Conservation (phyloP, 345 rosid species). For the Erucastrum elatum region DNA sequence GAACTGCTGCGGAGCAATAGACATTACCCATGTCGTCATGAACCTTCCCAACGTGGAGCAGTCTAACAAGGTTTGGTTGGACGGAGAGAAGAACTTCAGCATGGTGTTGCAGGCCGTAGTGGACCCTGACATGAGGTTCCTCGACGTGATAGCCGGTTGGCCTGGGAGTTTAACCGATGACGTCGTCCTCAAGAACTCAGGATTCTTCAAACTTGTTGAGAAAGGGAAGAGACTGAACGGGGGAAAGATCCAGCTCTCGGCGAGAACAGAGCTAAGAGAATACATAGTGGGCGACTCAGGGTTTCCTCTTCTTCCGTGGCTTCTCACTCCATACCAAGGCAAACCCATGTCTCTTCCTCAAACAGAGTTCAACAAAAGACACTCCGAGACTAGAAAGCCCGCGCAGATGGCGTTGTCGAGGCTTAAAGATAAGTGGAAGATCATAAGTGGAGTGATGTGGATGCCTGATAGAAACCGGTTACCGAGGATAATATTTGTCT, state of each 20-base stretch:
- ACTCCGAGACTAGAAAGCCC: slow-evolving; percentile 48
- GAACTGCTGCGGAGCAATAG: slow-evolving; percentile 69
- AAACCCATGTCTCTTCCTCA: slow-evolving; percentile 47
- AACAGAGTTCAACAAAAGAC: slow-evolving; percentile 56
- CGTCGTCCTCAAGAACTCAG: slow-evolving; percentile 57
- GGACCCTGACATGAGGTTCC: slow-evolving; percentile 69
- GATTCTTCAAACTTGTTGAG: slow-evolving; percentile 58
- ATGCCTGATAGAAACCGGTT: slow-evolving; percentile 66
- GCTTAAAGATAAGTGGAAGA: slow-evolving; percentile 82
- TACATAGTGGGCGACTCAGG: slow-evolving; percentile 61
- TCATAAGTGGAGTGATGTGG: slow-evolving; percentile 73
- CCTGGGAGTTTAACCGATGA: slow-evolving; percentile 72
- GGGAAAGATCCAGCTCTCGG: slow-evolving; percentile 45
- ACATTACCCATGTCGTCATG: slow-evolving; percentile 66
- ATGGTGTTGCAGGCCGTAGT: slow-evolving; percentile 72
- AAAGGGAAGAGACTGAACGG: slow-evolving; percentile 60
- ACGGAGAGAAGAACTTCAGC: slow-evolving; percentile 68
- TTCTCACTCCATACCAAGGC: slow-evolving; percentile 63
- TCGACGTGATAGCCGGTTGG: slow-evolving; percentile 66
- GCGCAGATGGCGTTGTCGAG: slow-evolving; percentile 59
- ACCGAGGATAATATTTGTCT: slow-evolving; percentile 64
- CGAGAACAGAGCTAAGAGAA: slow-evolving; percentile 49
- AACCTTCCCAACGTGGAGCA: slow-evolving; percentile 61
- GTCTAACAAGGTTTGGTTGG: slow-evolving; percentile 59
- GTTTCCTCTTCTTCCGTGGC: slow-evolving; percentile 68